Evolutionary conservation across 148 eudicot species (phyloP).

Genomic region (Talinum fruticosum): DNA sequence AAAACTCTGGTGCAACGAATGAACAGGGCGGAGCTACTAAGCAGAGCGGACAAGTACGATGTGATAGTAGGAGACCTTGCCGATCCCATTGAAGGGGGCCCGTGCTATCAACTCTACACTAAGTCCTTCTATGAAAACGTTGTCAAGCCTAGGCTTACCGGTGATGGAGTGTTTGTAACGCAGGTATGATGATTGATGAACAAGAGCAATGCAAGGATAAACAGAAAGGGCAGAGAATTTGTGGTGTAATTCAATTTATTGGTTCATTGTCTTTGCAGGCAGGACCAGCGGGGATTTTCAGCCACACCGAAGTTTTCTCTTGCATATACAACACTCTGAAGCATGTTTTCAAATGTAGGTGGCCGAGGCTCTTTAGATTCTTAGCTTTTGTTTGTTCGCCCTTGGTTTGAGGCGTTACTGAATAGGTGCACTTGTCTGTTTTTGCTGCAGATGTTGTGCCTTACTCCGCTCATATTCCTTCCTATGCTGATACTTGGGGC

Average conservation of each 20-base stretch:
- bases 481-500: constrained; percentile 97
- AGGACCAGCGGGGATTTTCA: constrained; percentile 95
- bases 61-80: constrained; percentile 88
- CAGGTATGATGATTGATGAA: constrained; percentile 43
- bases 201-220: neutral
- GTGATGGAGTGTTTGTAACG: constrained; percentile 78
- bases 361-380: constrained; percentile 13
- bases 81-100: constrained; percentile 96
- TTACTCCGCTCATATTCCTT: constrained; percentile 92
- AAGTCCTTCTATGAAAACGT: constrained; percentile 76
- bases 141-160: constrained; percentile 70
- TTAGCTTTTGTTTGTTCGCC: neutral
- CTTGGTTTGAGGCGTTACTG: neutral
- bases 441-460: constrained; percentile 93
- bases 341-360: constrained; percentile 89
- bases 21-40: constrained; percentile 76
- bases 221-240: neutral
- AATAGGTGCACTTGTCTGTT: neutral
- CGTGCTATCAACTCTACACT: constrained; percentile 89
- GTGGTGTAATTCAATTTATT: neutral
- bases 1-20: neutral
- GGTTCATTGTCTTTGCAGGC: constrained; percentile 45
- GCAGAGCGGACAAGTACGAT: constrained; percentile 60
- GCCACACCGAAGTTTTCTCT: constrained; percentile 88
- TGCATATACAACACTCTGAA: constrained; percentile 86